Conservation (phyloP, 2,329 filamentous ascomycete genomes). For the Ophioceras dolichostomum region DNA sequence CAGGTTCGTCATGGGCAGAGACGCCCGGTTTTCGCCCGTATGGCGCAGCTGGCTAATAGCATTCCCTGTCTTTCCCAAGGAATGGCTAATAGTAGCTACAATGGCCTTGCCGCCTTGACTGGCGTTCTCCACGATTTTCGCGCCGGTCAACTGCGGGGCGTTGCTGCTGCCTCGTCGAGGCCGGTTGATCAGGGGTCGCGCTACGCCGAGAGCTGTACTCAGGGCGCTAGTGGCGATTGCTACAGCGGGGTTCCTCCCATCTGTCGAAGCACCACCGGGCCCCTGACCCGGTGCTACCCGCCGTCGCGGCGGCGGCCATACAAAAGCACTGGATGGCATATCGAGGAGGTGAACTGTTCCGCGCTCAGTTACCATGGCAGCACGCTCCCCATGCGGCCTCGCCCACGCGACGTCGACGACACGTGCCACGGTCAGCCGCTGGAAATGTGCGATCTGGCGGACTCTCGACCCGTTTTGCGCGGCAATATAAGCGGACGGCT, state of each 20-base stretch:
- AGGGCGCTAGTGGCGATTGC: conserved; percentile 60
- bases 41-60: conserved; percentile 60
- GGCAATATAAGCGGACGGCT: conserved; percentile 29
- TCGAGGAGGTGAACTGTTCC: conserved; percentile 93
- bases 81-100: conserved; percentile 61
- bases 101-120: conserved; percentile 62
- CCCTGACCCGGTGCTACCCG: conserved; percentile 30
- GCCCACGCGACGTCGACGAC: conserved; percentile 89
- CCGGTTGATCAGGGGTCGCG: conserved; percentile 45
- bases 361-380: conserved; percentile 84
- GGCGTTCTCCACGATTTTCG: conserved; percentile 44
- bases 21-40: conserved; percentile 62
- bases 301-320: conserved; percentile 68
- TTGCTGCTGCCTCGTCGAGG: conserved; percentile 39
- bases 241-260: conserved; percentile 42
- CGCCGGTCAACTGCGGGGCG: conserved; percentile 23
- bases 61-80: conserved; percentile 60
- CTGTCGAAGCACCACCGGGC: conserved; percentile 29
- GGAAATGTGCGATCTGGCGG: conserved; percentile 77
- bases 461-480: conserved; percentile 47
- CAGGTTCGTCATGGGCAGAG: conserved; percentile 45
- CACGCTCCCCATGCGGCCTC: conserved; percentile 63
- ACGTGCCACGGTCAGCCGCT: conserved; percentile 80
- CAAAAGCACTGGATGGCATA: conserved; percentile 68
- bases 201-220: conserved; percentile 57